Evolutionary conservation across 805 yeast genomes (phyloP), one percentile per base, ranked within the genome.

Genomic region (Maudiozyma saulgeensis): DNA sequence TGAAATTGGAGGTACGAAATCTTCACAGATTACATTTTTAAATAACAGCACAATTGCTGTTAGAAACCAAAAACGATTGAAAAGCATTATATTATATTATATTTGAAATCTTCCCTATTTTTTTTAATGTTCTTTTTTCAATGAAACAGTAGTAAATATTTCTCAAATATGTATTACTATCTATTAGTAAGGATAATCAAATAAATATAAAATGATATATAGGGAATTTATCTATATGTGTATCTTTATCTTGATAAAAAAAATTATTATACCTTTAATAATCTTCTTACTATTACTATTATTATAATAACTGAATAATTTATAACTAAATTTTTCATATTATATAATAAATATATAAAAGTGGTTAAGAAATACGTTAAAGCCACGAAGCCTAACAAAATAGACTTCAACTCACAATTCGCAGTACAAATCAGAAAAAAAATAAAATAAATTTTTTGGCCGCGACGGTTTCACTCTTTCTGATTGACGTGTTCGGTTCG

Each of bases 1-100:
- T 18, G 60, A 50, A 38, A 44, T 48, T 4, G 62, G 59, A 8
- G 61, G 56, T 26, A 49, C 44, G 40, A 52, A 47, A 26, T 44
- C 44, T 18, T 23, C 34, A 40, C 44, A 44, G 12, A 48, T 21
- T 21, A 43, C 43, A 18, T 34, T 12, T 25, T 31, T 48, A 6
- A 50, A 21, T 28, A 47, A 31, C 7, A 21, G 18, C 4, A 31
- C 18, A 26, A 47, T 38, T 23, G 43, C 43, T 4, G 47, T 18
- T n/a, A 49, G n/a, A 44, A 44, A 45, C 47, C 47, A 49, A 28
- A 45, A 32, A 32, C 21, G 38, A 18, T 40, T 18, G 31, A 35
- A 45, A 16, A 37, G n/a, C 47, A 45, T 45, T 15, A 6, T 42
- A 13, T 45, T 15, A 6, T 42, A 13, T 15, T 8, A 21, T 21